phyloP scores from a whole-genome alignment of 2,329 filamentous ascomycete genomes.

The Domatiomyces globalis region DNA sequence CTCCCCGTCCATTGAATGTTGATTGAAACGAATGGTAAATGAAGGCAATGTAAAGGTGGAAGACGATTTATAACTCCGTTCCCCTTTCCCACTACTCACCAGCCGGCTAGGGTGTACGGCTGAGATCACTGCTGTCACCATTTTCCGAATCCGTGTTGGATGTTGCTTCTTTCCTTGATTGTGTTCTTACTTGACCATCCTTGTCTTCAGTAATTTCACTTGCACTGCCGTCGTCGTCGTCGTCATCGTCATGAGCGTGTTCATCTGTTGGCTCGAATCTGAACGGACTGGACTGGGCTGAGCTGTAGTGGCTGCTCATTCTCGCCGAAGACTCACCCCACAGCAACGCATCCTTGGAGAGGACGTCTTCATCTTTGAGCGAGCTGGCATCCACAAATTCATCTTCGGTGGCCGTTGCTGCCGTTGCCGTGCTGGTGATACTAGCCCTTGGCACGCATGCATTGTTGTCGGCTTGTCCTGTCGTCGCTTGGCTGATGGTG shows the following conservation, averaged over 20 bases:
- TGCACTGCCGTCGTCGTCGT: background rate
- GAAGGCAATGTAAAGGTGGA: background rate
- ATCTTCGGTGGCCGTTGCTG: slow-evolving; percentile 10
- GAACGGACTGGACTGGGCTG: background rate
- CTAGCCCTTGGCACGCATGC: slow-evolving; percentile 2
- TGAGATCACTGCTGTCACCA: background rate
- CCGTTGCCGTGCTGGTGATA: slow-evolving; percentile 7
- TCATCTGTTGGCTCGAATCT: background rate
- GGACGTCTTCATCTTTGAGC: slow-evolving; percentile 1
- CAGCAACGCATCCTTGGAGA: background rate
- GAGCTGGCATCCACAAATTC: slow-evolving; percentile 14
- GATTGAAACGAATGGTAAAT: background rate
- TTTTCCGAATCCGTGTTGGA: background rate
- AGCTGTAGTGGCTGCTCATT: background rate
- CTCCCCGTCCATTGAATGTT: too few relatives aligned
- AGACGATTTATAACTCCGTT: background rate
- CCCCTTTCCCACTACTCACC: slow-evolving; percentile 20
- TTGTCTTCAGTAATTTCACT: background rate
- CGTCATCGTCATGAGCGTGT: background rate
- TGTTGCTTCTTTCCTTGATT: background rate
- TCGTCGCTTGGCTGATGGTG: slow-evolving; percentile 1
- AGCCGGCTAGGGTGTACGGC: slow-evolving; percentile 11
- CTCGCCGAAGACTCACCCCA: background rate
- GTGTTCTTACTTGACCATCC: too few relatives aligned
- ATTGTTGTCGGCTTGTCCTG: slow-evolving; percentile 2